Conservation (phyloP, 164 flowering plant genomes). For the Piper betle region DNA sequence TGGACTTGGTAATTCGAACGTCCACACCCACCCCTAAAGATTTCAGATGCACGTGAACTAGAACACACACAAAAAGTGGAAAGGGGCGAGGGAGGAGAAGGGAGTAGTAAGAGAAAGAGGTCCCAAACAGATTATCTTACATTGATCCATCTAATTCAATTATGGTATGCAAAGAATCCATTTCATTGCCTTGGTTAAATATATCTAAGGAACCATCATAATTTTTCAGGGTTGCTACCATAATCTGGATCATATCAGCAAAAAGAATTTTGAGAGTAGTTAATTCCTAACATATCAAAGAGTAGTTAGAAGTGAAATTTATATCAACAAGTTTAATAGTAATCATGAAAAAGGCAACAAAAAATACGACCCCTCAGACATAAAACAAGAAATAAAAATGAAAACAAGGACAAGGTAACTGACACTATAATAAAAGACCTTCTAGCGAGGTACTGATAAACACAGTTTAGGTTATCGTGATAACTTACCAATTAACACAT, state of each 20-base stretch:
- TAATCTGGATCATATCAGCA: constrained; percentile 35
- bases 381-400: too few species aligned
- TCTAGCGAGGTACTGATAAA: too few species aligned
- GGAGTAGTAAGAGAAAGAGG: not conserved
- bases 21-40: too few species aligned
- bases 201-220: constrained; percentile 27
- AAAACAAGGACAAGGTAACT: not conserved
- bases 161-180: constrained; percentile 12
- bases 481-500: too few species aligned
- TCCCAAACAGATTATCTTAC: constrained; percentile 20
- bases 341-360: not conserved
- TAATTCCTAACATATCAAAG: not conserved
- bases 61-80: not conserved
- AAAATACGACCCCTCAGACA: too few species aligned
- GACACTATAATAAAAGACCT: not conserved
- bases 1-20: too few species aligned
- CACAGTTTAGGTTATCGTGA: too few species aligned
- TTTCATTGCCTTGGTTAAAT: constrained; percentile 11
- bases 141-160: constrained; percentile 21
- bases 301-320: too few species aligned
- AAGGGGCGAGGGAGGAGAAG: not conserved
- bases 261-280: not conserved
- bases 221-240: constrained; percentile 66
- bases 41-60: too few species aligned
- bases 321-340: not conserved